Evolutionary conservation across 148 eudicot genomes (phyloP).

Genomic region (Pharnaceum exiguum): DNA sequence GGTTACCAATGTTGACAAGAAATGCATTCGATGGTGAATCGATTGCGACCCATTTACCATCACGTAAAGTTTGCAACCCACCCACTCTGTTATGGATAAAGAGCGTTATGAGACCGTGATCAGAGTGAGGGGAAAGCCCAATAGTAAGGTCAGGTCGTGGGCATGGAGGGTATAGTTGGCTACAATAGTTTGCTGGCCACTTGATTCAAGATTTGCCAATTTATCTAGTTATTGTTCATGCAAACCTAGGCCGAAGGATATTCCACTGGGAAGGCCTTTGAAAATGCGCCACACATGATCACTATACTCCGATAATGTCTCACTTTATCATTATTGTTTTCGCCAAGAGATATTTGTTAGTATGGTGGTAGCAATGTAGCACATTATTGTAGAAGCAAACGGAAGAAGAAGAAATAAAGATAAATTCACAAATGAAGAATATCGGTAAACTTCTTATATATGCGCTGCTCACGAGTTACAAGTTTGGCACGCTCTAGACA

Average conservation of each 20-base stretch:
- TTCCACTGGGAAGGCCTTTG: constrained; percentile 17
- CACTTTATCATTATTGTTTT: too few relatives aligned
- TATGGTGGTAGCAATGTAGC: too few relatives aligned
- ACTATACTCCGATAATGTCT: constrained; percentile 21
- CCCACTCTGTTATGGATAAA: constrained; percentile 29
- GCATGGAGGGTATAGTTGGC: constrained; percentile 46
- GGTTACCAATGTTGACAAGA: constrained; percentile 41
- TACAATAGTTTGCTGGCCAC: constrained; percentile 23
- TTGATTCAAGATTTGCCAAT: constrained; percentile 12
- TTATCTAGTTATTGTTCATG: constrained; percentile 20
- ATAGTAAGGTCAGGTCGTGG: constrained; percentile 39
- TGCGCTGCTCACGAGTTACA: too few relatives aligned
- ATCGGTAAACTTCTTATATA: too few relatives aligned
- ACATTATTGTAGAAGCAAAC: too few relatives aligned
- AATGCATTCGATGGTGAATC: constrained; percentile 31
- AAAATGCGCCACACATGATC: constrained; percentile 16
- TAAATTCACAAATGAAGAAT: too few relatives aligned
- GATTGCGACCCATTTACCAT: constrained; percentile 34
- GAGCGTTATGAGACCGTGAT: constrained; percentile 39
- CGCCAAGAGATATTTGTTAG: too few relatives aligned
- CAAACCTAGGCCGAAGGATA: constrained; percentile 36
- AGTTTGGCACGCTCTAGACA: too few relatives aligned
- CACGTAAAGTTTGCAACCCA: constrained; percentile 36
- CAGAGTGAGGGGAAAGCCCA: constrained; percentile 46
- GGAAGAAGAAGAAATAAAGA: too few relatives aligned